Evolutionary conservation across 1,284 basidiomycete genomes (phyloP), one percentile per base, ranked within the genome.

Genomic region (Marasmius fiardii): DNA sequence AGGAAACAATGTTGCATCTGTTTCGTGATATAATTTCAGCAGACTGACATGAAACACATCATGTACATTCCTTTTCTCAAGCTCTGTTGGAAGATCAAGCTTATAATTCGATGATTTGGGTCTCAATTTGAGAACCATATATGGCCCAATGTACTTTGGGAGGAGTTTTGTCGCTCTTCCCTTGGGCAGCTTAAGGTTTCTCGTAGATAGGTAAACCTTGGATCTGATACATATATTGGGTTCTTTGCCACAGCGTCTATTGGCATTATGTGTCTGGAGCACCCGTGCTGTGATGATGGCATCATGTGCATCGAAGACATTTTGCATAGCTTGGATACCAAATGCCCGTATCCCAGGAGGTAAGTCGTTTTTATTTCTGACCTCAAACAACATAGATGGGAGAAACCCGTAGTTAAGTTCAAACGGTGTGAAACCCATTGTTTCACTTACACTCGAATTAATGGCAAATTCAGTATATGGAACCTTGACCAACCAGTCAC

Each of bases 391-490:
- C 44, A 47, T 47, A 3, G 23, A 47, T 14, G 44, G 44, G 14
- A 26, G 11, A 8, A 23, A 47, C 1, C 71, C 70, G 39, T 65
- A 62, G 52, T 69, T 73, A 1, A 76, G 57, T 37, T 72, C 65
- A 54, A 77, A 78, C 1, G 71, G 72, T 1, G 71, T 61, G 51
- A 67, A 73, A 1, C 69, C 68, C 0, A 69, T 74, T 0, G 67
- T 61, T 1, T 61, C 65, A 21, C 59, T 69, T 0, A n/a, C n/a
- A n/a, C n/a, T n/a, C n/a, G n/a, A n/a, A n/a, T n/a, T n/a, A n/a
- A n/a, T n/a, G n/a, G n/a, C n/a, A n/a, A n/a, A n/a, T n/a, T n/a
- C n/a, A n/a, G n/a, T n/a, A n/a, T n/a, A n/a, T n/a, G n/a, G n/a
- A n/a, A n/a, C n/a, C n/a, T n/a, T n/a, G n/a, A n/a, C n/a, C n/a